Conservation (phyloP, 164 flowering plant species). For the Piper betle region DNA sequence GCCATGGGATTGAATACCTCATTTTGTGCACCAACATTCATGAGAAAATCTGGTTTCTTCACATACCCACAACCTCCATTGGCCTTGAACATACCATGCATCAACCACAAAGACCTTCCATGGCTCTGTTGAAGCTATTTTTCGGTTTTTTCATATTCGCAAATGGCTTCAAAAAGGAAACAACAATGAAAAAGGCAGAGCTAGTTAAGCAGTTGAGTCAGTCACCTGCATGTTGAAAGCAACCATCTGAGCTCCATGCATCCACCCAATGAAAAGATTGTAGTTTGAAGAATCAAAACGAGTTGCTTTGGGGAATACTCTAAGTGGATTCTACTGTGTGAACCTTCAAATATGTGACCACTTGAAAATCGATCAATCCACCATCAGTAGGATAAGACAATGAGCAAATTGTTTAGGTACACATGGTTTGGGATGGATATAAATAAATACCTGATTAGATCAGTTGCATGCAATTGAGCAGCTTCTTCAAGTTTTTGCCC, state of each 20-base stretch:
- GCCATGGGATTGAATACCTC: slow-evolving; percentile 27
- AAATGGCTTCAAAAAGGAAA: background rate
- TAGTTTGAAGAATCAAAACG: slow-evolving; percentile 13
- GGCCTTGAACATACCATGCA: slow-evolving; percentile 57
- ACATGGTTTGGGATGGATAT: background rate
- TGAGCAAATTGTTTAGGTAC: too few relatives aligned
- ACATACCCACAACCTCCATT: slow-evolving; percentile 55
- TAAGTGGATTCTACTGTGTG: slow-evolving; percentile 7
- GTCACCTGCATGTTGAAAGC: slow-evolving; percentile 15
- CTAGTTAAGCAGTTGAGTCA: background rate
- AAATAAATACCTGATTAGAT: slow-evolving; percentile 6
- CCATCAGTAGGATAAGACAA: background rate
- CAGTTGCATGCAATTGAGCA: slow-evolving; percentile 1
- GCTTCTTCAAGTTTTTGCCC: slow-evolving; percentile 5
- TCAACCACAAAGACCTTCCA: slow-evolving; percentile 48
- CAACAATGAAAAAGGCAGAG: background rate
- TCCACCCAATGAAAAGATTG: slow-evolving; percentile 12
- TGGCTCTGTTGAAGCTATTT: slow-evolving; percentile 20
- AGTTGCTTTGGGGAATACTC: slow-evolving; percentile 10
- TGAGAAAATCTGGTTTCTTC: slow-evolving; percentile 39
- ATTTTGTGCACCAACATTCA: slow-evolving; percentile 13
- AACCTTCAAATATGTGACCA: slow-evolving; percentile 6
- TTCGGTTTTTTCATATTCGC: background rate
- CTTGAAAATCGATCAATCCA: background rate
- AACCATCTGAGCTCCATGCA: slow-evolving; percentile 12